Conservation (phyloP, 2,329 filamentous ascomycete genomes). For the Chaetomium sp. region DNA sequence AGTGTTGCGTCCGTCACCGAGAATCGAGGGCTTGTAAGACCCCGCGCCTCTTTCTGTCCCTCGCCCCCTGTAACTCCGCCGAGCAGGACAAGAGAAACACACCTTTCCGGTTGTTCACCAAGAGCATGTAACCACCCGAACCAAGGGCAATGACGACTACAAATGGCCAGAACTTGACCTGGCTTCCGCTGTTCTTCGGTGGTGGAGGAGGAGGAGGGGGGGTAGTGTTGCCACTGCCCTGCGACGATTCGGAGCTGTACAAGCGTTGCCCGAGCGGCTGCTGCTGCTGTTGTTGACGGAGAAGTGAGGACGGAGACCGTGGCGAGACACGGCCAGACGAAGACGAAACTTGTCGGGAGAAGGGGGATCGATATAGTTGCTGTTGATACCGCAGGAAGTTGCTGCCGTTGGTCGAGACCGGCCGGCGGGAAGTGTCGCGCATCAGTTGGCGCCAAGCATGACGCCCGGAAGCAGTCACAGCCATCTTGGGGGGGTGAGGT, state of each 20-base stretch:
- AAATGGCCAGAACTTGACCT: slow-evolving; percentile 54
- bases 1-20: too few species aligned
- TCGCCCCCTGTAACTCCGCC: too few species aligned
- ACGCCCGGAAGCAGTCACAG: slow-evolving; percentile 18
- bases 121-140: slow-evolving; percentile 42
- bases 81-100: slow-evolving; percentile 18
- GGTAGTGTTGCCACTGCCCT: not conserved
- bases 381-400: slow-evolving; percentile 10
- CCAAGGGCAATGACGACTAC: slow-evolving; percentile 43
- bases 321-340: slow-evolving; percentile 1
- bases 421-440: slow-evolving; percentile 12
- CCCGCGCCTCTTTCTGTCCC: not conserved
- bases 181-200: slow-evolving; percentile 14
- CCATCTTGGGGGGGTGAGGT: slow-evolving; percentile 1
- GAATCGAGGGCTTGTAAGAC: too few species aligned
- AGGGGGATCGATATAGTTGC: slow-evolving; percentile 3
- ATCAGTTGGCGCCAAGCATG: slow-evolving; percentile 24
- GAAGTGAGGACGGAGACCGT: slow-evolving; percentile 5
- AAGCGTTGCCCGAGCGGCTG: slow-evolving; percentile 17
- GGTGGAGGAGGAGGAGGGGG: not conserved
- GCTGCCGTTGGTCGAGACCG: not conserved
- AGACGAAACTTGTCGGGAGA: slow-evolving; percentile 11
- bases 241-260: slow-evolving; percentile 22
- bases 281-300: slow-evolving; percentile 10
- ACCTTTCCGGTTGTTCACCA: slow-evolving; percentile 47